phyloP scores from a whole-genome alignment of 352 stramenopile genomes.

The Detonula confervacea region DNA sequence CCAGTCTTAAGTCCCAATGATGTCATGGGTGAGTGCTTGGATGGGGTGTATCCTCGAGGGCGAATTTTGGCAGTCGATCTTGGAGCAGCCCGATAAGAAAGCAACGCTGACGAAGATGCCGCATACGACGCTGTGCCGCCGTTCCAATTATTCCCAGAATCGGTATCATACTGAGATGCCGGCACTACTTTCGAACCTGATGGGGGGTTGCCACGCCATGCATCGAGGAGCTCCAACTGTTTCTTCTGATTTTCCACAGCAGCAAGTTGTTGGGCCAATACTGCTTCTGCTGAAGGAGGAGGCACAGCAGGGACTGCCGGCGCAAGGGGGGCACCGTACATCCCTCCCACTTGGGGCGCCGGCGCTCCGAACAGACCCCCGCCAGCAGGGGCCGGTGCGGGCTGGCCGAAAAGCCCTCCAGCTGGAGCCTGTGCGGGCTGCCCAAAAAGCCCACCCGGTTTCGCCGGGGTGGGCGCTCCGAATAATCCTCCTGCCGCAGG shows the following conservation, averaged over 20 bases:
- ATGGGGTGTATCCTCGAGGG: constrained; percentile 73
- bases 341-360: constrained; percentile 37
- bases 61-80: constrained; percentile 75
- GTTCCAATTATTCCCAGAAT: constrained; percentile 44
- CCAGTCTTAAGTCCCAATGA: constrained; percentile 50
- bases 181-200: constrained; percentile 55
- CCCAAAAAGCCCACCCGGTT: constrained; percentile 37
- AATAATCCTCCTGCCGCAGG: constrained; percentile 50
- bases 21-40: constrained; percentile 54
- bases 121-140: constrained; percentile 41
- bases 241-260: constrained; percentile 79
- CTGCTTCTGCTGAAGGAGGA: constrained; percentile 67
- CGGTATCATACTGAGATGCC: constrained; percentile 49
- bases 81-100: constrained; percentile 59
- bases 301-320: constrained; percentile 28
- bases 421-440: constrained; percentile 30
- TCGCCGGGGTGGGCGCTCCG: constrained; percentile 55
- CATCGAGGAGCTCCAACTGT: constrained; percentile 74
- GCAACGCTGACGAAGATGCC: constrained; percentile 42
- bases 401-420: constrained; percentile 64
- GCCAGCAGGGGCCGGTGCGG: constrained; percentile 55
- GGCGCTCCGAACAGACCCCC: constrained; percentile 56
- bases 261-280: constrained; percentile 73
- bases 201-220: constrained; percentile 64
- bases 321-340: constrained; percentile 53